Base-by-base conservation (phyloP, 2,329 filamentous ascomycete genomes). In the Penicillium concentricum region DNA sequence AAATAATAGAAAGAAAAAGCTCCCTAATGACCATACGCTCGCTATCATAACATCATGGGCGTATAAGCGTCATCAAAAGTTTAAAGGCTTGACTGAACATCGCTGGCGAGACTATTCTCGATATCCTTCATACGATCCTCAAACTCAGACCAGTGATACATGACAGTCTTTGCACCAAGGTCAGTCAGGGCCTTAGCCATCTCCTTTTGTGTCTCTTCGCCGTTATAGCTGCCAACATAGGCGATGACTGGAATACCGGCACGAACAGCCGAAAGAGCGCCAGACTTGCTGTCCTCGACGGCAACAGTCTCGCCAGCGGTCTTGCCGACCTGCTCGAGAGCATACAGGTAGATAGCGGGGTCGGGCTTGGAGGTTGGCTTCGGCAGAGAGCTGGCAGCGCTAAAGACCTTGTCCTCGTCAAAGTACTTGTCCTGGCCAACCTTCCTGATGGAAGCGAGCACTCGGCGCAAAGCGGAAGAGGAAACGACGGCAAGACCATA, bases 351-450 rank as follows among this genome's bases (percentile, higher is more conserved):
- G 76, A 96, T 88, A 64, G 90, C 90, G 18, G 92, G 92, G 76
- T 96, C 90, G 16, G 92, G 92, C 84, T 96, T 96, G 75, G 86
- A 90, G 54, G 90, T 92, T n/a, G 92, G 92, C 69, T 81, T 85
- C 56, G 84, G 79, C 66, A 96, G 83, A 57, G 87, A 91, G 32
- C 87, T 90, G 56, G 91, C 91, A 54, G 92, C 92, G 43, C 87
- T 91, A 83, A 89, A 96, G 72, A 96, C 82, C 65, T 86, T 82
- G 65, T 90, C 83, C 28, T 82, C 77, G n/a, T 79, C 79, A 79
- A 96, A 96, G 82, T 86, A 96, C 76, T 88, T 86, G 74, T 87
- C 87, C 74, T 93, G 88, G 60, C 83, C 85, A 58, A 90, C 89
- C 79, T 91, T 92, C 71, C 89, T 83, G 67, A 96, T 84, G 22